Percentiles rank a stretch among this genome's conserved stretches.
These are phyloP conservation scores for Santalum album DNA, from an alignment of 164 flowering plant genomes.

Conservation along the genomic window DNA sequence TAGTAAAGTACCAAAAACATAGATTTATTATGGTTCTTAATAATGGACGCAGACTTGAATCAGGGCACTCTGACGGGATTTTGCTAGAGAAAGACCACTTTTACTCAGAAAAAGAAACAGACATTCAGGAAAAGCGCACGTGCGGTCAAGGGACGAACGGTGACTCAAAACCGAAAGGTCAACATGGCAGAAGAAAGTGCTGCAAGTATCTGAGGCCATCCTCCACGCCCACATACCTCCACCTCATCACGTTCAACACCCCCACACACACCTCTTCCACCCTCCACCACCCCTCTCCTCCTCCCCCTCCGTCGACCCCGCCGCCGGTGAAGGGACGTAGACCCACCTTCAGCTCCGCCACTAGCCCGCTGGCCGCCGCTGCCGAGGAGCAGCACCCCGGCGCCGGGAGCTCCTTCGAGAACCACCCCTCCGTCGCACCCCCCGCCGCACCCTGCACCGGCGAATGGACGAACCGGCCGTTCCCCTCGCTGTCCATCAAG, in stretches of 20 bases:
- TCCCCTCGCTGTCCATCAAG: conserved; percentile 42
- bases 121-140: too few species aligned
- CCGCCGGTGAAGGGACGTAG: conserved; percentile 15
- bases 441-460: conserved; percentile 28
- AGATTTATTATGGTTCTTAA: too few species aligned
- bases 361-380: conserved; percentile 23
- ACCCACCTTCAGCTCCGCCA: conserved; percentile 46
- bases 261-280: conserved; percentile 50
- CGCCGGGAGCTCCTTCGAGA: conserved; percentile 50
- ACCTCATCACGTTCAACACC: conserved; percentile 30
- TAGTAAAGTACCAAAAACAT: too few species aligned
- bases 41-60: too few species aligned
- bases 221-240: conserved; percentile 45
- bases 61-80: too few species aligned
- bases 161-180: too few species aligned
- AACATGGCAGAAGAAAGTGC: conserved; percentile 46
- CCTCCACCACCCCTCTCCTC: conserved; percentile 17
- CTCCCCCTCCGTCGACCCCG: conserved; percentile 3
- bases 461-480: too few species aligned
- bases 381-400: conserved; percentile 37
- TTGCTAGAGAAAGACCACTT: too few species aligned
- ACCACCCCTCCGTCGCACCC: conserved; percentile 47
- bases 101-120: too few species aligned
- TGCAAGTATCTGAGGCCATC: conserved; percentile 59
- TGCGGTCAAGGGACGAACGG: too few species aligned